phyloP scores from a whole-genome alignment of 2,329 filamentous ascomycete species.

The Aureobasidium sp. region DNA sequence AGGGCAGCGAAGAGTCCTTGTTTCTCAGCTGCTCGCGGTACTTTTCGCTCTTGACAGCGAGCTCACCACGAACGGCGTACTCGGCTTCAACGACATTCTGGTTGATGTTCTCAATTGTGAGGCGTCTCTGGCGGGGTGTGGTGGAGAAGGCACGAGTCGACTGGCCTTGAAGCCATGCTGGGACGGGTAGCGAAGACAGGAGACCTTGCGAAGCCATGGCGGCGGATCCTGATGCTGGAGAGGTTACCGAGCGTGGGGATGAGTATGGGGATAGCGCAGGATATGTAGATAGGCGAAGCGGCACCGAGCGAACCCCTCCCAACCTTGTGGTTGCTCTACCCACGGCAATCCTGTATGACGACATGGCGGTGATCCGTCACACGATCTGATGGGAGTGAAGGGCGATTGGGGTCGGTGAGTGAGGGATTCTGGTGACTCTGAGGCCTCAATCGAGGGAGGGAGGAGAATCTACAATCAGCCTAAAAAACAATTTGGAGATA shows the following conservation, averaged over 20 bases:
- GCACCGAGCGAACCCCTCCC: not conserved
- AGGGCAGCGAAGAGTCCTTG: slow-evolving; percentile 59
- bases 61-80: slow-evolving; percentile 93
- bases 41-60: slow-evolving; percentile 87
- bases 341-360: slow-evolving; percentile 7
- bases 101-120: slow-evolving; percentile 87
- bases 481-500: slow-evolving; percentile 1
- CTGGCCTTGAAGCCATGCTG: not conserved
- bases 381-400: not conserved
- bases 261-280: not conserved
- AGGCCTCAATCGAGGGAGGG: not conserved
- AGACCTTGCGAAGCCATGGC: slow-evolving; percentile 1
- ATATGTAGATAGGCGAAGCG: slow-evolving; percentile 8
- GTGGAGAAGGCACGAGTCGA: slow-evolving; percentile 6
- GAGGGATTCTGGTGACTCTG: not conserved
- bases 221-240: not conserved
- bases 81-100: slow-evolving; percentile 76
- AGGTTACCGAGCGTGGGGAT: not conserved
- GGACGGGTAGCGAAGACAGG: not conserved
- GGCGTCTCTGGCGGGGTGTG: slow-evolving; percentile 9
- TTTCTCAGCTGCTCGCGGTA: slow-evolving; percentile 65
- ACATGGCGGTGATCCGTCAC: not conserved
- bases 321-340: slow-evolving; percentile 1
- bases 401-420: not conserved
- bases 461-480: slow-evolving; percentile 1